phyloP scores from a whole-genome alignment of 1,284 basidiomycete genomes.

The Boletellus deceptivus region DNA sequence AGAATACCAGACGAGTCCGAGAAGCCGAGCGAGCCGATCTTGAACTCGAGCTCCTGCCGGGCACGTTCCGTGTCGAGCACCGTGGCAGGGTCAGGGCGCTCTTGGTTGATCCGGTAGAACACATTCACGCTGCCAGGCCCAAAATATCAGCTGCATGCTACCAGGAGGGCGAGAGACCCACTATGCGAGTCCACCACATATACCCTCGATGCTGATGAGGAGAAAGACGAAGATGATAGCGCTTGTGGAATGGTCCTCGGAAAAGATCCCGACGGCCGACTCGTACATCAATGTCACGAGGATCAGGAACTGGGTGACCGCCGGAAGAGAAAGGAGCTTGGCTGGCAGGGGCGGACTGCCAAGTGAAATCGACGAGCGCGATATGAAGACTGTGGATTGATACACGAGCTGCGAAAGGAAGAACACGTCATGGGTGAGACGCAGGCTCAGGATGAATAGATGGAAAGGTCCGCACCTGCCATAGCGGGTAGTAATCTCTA shows the following conservation, averaged over 20 bases:
- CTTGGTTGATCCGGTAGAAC: slow-evolving; percentile 83
- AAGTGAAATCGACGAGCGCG: slow-evolving; percentile 88
- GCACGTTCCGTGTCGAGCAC: slow-evolving; percentile 52
- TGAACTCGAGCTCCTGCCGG: slow-evolving; percentile 80
- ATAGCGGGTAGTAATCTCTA: slow-evolving; percentile 93
- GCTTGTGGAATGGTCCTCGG: slow-evolving; percentile 46
- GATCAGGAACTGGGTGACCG: slow-evolving; percentile 66
- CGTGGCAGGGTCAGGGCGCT: slow-evolving; percentile 47
- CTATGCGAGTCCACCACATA: slow-evolving; percentile 93
- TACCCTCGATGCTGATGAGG: slow-evolving; percentile 81
- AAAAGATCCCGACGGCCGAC: slow-evolving; percentile 65
- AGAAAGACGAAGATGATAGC: slow-evolving; percentile 70
- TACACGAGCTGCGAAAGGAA: slow-evolving; percentile 60
- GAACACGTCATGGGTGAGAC: slow-evolving; percentile 22
- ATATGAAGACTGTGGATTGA: slow-evolving; percentile 94
- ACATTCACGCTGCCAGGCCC: slow-evolving; percentile 67
- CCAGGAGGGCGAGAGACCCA: slow-evolving; percentile 36
- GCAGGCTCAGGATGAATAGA: background rate
- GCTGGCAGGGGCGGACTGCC: slow-evolving; percentile 82
- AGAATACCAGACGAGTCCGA: slow-evolving; percentile 77
- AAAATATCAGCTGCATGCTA: background rate
- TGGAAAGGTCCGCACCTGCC: slow-evolving; percentile 60
- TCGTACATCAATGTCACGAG: slow-evolving; percentile 62
- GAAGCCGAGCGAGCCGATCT: slow-evolving; percentile 85
- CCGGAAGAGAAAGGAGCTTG: slow-evolving; percentile 69